Conservation (phyloP, 192 early-diverging fungal genomes). For the Spizellomyces sp. region DNA sequence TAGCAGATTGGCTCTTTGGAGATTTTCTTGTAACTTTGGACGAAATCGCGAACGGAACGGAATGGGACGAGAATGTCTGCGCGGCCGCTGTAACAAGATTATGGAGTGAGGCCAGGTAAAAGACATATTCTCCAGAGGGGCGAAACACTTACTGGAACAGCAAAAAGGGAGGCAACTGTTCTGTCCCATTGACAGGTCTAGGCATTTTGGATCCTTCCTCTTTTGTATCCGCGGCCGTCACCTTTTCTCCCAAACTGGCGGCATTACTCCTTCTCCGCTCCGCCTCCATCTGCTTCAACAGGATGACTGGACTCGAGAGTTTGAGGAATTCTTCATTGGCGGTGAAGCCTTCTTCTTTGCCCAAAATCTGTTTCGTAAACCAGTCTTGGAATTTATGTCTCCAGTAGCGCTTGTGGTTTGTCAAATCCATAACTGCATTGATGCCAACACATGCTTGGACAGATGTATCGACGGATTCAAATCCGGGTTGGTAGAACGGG, state of each 20-base stretch:
- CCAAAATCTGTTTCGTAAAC: slow-evolving; percentile 49
- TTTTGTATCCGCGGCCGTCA: neutral
- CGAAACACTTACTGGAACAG: slow-evolving; percentile 35
- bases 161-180: slow-evolving; percentile 39
- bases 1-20: slow-evolving; percentile 32
- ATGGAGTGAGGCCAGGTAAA: neutral
- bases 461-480: slow-evolving; percentile 60
- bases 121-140: too few relatives aligned
- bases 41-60: slow-evolving; percentile 35
- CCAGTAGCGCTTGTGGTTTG: slow-evolving; percentile 43
- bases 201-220: neutral
- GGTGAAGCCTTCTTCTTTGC: slow-evolving; percentile 15
- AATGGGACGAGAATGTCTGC: slow-evolving; percentile 40
- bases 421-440: slow-evolving; percentile 52
- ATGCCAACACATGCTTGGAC: slow-evolving; percentile 58
- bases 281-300: slow-evolving; percentile 25
- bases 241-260: slow-evolving; percentile 3
- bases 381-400: slow-evolving; percentile 40
- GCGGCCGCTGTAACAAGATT: slow-evolving; percentile 4
- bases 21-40: slow-evolving; percentile 33
- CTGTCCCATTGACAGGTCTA: slow-evolving; percentile 5
- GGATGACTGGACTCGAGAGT: slow-evolving; percentile 30
- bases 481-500: slow-evolving; percentile 53
- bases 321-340: slow-evolving; percentile 26
- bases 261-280: slow-evolving; percentile 16